Evolutionary conservation across 306 rosid species (phyloP).

Genomic region (Dicorynia guianensis): DNA sequence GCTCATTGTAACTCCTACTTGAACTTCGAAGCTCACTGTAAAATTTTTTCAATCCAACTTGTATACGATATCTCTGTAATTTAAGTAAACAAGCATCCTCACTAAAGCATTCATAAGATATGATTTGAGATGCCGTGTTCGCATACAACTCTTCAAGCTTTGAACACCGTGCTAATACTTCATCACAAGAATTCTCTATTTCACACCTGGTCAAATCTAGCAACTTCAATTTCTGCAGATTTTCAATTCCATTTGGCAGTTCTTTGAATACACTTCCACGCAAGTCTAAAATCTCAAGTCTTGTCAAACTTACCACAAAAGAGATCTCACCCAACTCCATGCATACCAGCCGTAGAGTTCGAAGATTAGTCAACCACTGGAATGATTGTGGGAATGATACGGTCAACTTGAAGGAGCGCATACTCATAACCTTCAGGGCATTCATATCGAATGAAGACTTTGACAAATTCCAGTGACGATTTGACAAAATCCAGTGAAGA

Average conservation of each 20-base stretch:
- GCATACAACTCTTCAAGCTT: slow-evolving; percentile 28
- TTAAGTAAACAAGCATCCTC: background rate
- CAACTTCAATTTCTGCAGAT: background rate
- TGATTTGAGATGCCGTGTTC: too few species aligned
- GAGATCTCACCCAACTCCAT: background rate
- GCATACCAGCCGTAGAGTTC: rapidly evolving
- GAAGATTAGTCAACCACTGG: background rate
- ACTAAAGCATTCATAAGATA: background rate
- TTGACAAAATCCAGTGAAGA: too few species aligned
- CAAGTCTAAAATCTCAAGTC: slow-evolving; percentile 17
- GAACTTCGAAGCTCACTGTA: too few species aligned
- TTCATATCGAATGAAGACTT: background rate
- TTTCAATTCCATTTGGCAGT: background rate
- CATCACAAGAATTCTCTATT: background rate
- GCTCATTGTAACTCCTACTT: too few species aligned
- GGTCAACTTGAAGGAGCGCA: too few species aligned
- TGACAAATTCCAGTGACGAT: background rate
- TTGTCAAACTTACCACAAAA: slow-evolving; percentile 1
- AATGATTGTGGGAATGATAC: background rate
- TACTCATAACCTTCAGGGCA: background rate
- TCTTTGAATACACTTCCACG: background rate
- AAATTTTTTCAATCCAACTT: background rate
- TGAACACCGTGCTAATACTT: slow-evolving; percentile 22
- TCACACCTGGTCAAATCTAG: background rate
- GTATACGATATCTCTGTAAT: background rate